These are phyloP conservation scores for Eucalyptus brandiana DNA, from an alignment of 345 rosid genomes.

Conservation along the genomic window DNA sequence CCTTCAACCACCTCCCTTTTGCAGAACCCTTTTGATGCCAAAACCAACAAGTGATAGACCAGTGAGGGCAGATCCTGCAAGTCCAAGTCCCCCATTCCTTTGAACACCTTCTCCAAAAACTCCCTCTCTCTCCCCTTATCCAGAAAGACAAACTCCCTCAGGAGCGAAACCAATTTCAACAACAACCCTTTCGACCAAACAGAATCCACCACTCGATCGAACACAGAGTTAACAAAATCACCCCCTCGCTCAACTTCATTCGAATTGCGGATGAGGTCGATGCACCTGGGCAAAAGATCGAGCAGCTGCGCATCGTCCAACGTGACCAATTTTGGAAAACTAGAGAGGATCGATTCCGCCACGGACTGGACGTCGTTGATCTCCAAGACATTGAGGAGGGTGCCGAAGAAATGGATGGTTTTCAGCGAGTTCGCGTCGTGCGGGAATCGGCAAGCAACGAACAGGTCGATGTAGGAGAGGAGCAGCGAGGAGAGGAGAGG, in stretches of 20 bases:
- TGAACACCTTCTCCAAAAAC: slow-evolving; percentile 58
- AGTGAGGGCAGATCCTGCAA: slow-evolving; percentile 70
- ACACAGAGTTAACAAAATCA: slow-evolving; percentile 18
- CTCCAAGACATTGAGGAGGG: slow-evolving; percentile 25
- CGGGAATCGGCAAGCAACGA: slow-evolving; percentile 32
- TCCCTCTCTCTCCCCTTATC: slow-evolving; percentile 42
- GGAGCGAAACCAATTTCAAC: slow-evolving; percentile 49
- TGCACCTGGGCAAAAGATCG: slow-evolving; percentile 57
- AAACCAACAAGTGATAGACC: slow-evolving; percentile 62
- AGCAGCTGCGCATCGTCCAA: slow-evolving; percentile 68
- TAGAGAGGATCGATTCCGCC: slow-evolving; percentile 19
- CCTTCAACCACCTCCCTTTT: slow-evolving; percentile 70
- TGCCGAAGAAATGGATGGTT: slow-evolving; percentile 36
- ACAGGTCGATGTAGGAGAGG: slow-evolving; percentile 34
- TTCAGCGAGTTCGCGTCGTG: slow-evolving; percentile 54
- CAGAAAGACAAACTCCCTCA: slow-evolving; percentile 39
- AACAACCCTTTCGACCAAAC: slow-evolving; percentile 55
- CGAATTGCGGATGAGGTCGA: slow-evolving; percentile 20
- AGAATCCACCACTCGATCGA: slow-evolving; percentile 31
- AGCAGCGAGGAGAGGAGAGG: slow-evolving; percentile 61
- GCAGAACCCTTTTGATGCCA: slow-evolving; percentile 70
- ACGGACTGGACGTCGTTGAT: slow-evolving; percentile 17
- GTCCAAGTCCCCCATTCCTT: slow-evolving; percentile 41
- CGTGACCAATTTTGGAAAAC: slow-evolving; percentile 4
- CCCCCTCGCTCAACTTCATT: slow-evolving; percentile 18